Base-by-base conservation (phyloP, 2,329 filamentous ascomycete species). In the Fusarium sp. region DNA sequence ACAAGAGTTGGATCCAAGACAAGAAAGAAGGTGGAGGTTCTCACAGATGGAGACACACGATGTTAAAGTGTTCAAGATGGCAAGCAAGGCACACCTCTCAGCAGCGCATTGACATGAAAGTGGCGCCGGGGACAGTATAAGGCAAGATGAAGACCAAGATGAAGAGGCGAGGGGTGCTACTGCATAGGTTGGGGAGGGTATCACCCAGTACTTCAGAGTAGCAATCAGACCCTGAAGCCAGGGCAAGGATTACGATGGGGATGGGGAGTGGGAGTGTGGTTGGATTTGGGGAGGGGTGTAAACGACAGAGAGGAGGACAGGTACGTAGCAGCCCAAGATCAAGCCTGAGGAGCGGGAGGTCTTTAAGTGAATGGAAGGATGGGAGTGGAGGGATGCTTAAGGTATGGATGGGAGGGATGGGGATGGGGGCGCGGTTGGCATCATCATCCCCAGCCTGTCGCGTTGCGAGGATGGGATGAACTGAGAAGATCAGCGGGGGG, bases 401-500 rank as follows among this genome's bases (percentile, higher is more conserved):
- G 33, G 64, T 39, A 60, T 65, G 27, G 64, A 52, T 65, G 27
- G 64, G 54, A 60, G 60, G 71, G 58, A 74, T 74, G 72, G 60
- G 71, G 58, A 74, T 74, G 72, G 72, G 72, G 72, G 69, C 73
- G 65, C 72, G 58, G 74, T 77, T 77, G 69, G 67, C 74, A 78
- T 77, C 76, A 78, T 74, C 67, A 63, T 73, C 71, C 76, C 74
- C 76, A 74, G 72, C 71, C 69, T 71, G 56, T 67, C 57, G 60
- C 59, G 50, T 56, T 62, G 61, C 59, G 68, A 67, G 65, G 59
- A 71, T 66, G 67, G 62, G 37, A 52, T 54, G 52, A 75, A 74
- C 64, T 67, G 68, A 71, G 74, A 78, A 72, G 76, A 78, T 78
- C 76, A 74, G 74, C 74, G 76, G 76, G 74, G 76, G 60, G 60